Evolutionary conservation across 805 yeast genomes (phyloP).

Genomic region (Lachancea thermotolerans): DNA sequence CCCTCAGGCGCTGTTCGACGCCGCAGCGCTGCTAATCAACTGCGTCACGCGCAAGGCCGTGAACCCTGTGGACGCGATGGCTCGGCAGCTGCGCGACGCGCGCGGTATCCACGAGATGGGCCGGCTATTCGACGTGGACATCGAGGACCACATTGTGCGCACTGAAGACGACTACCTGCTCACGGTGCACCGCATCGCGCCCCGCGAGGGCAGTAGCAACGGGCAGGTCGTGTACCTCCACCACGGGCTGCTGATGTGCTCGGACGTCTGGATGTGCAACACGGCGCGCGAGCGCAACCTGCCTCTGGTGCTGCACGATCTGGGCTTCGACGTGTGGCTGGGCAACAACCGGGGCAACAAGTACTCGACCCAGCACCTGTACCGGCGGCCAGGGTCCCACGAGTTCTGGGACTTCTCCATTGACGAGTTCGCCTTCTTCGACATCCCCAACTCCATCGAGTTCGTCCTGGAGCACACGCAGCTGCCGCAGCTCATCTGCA

Average conservation of each 20-base stretch:
- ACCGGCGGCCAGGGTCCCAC: constrained; percentile 34
- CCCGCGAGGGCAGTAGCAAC: constrained; percentile 24
- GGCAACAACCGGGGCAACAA: constrained; percentile 93
- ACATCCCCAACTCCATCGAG: constrained; percentile 78
- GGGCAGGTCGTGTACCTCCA: constrained; percentile 69
- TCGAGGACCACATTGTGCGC: constrained; percentile 69
- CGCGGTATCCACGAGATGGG: constrained; percentile 60
- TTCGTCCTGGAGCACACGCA: constrained; percentile 54
- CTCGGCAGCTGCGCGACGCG: constrained; percentile 31
- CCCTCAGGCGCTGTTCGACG: constrained; percentile 37
- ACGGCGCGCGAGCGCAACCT: constrained; percentile 44
- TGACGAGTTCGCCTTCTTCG: constrained; percentile 87
- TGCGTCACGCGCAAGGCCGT: constrained; percentile 6
- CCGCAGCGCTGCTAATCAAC: constrained; percentile 30
- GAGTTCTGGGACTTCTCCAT: constrained; percentile 84
- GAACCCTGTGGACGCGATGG: constrained; percentile 13
- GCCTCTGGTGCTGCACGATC: constrained; percentile 69
- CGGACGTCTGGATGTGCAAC: constrained; percentile 70
- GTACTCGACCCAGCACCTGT: constrained; percentile 73
- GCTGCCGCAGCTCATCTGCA: constrained; percentile 46
- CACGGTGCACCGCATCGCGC: constrained; percentile 64
- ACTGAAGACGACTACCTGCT: constrained; percentile 74
- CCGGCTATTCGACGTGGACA: constrained; percentile 54
- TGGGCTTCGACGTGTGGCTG: constrained; percentile 91
- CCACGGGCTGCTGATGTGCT: constrained; percentile 85